Percentiles rank a stretch among this genome's conserved stretches.
Evolutionary conservation across 2,329 filamentous ascomycete species (phyloP).

Genomic region (Fusarium mangiferae): DNA sequence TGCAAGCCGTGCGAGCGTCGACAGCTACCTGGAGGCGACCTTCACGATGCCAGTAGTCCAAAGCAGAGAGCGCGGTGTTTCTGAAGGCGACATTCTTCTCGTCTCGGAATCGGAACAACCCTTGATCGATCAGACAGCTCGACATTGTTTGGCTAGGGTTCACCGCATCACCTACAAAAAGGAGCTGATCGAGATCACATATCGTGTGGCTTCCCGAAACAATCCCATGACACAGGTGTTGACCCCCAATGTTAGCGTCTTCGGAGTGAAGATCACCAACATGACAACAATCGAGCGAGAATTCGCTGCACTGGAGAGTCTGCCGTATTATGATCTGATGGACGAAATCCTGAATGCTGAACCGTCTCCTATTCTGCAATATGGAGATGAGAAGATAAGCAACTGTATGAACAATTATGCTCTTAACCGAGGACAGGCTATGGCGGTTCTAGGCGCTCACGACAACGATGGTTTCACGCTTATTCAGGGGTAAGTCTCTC

Average conservation of each 20-base stretch:
- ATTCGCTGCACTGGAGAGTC: constrained; percentile 87
- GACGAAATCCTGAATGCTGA: constrained; percentile 90
- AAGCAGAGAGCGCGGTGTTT: constrained; percentile 76
- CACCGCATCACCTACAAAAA: constrained; percentile 84
- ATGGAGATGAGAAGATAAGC: constrained; percentile 77
- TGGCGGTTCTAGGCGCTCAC: constrained; percentile 88
- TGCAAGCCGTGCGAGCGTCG: constrained; percentile 86
- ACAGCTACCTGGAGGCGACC: constrained; percentile 91
- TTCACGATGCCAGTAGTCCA: constrained; percentile 79
- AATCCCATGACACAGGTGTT: constrained; percentile 72
- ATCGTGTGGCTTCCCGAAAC: constrained; percentile 77
- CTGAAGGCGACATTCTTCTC: constrained; percentile 89
- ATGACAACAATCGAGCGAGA: constrained; percentile 96
- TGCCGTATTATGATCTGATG: constrained; percentile 96
- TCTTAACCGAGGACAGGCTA: constrained; percentile 89
- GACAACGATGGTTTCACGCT: constrained; percentile 98
- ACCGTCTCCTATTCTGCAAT: constrained; percentile 87
- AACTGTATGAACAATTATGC: constrained; percentile 80
- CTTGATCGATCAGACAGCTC: constrained; percentile 69
- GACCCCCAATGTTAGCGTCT: constrained; percentile 74
- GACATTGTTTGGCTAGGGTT: constrained; percentile 88
- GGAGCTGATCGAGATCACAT: constrained; percentile 83
- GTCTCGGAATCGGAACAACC: constrained; percentile 80
- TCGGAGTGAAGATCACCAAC: constrained; percentile 86
- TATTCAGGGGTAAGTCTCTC: constrained; percentile 78